Conservation (phyloP, 1,139 yeast species). For the Candida sojae region DNA sequence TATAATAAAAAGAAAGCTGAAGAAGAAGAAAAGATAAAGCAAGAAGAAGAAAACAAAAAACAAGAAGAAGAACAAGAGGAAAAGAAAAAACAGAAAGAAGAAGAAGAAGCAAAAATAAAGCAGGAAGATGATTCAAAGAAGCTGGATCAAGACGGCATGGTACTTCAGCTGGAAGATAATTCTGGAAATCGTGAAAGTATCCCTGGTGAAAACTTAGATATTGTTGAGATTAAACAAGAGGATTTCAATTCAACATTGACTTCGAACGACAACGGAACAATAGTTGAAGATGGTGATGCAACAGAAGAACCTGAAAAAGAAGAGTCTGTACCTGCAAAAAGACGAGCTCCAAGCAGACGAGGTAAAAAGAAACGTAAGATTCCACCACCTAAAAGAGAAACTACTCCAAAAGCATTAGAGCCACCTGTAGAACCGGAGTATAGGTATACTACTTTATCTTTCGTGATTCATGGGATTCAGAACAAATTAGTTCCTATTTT, state of each 20-base stretch:
- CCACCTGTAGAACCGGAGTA: conserved; percentile 43
- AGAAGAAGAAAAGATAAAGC: conserved; percentile 27
- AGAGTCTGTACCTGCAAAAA: conserved; percentile 15
- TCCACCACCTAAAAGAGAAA: conserved; percentile 21
- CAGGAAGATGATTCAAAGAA: conserved; percentile 21
- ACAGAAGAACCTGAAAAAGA: neutral
- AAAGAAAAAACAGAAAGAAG: conserved; percentile 14
- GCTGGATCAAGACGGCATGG: conserved; percentile 9
- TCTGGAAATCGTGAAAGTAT: neutral
- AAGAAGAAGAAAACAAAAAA: conserved; percentile 24
- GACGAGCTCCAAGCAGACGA: conserved; percentile 24
- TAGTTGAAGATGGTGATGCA: conserved; percentile 14
- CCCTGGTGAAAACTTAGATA: neutral
- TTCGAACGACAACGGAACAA: neutral
- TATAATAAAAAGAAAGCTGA: conserved; percentile 29
- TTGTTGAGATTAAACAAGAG: conserved; percentile 10
- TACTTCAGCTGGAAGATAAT: neutral
- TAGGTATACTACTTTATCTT: conserved; percentile 62
- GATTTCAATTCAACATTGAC: neutral
- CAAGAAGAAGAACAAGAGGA: conserved; percentile 16
- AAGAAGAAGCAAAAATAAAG: conserved; percentile 49
- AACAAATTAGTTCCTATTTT: conserved; percentile 68
- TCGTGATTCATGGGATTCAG: conserved; percentile 65
- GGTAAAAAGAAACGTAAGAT: conserved; percentile 22
- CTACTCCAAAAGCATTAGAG: conserved; percentile 24